These are phyloP conservation scores for Maudiozyma humilis DNA, from an alignment of 1,139 yeast species.

Conservation along the genomic window DNA sequence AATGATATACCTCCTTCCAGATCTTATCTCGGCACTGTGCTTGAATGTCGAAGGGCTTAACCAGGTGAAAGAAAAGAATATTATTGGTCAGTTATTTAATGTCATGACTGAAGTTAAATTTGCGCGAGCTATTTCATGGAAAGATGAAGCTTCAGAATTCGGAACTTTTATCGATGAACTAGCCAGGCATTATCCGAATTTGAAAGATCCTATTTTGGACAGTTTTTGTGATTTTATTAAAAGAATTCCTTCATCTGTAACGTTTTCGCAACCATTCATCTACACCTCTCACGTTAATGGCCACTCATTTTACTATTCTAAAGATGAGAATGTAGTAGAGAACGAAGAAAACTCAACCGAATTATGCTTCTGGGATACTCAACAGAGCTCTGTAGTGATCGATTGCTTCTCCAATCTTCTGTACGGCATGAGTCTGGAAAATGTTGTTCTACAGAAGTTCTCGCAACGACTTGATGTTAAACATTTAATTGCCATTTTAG, in stretches of 20 bases:
- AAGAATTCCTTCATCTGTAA: constrained; percentile 38
- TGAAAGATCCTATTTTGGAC: constrained; percentile 51
- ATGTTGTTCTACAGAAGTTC: constrained; percentile 40
- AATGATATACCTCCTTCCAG: constrained; percentile 57
- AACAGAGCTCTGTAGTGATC: constrained; percentile 23
- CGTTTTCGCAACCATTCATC: constrained; percentile 37
- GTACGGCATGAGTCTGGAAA: constrained; percentile 30
- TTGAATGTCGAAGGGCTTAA: constrained; percentile 67
- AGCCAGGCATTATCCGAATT: constrained; percentile 71
- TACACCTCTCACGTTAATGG: constrained; percentile 34
- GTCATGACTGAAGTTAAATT: constrained; percentile 42
- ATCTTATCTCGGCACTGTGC: constrained; percentile 75
- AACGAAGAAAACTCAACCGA: constrained; percentile 36
- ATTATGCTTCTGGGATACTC: constrained; percentile 47
- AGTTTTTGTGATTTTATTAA: constrained; percentile 44
- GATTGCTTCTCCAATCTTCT: constrained; percentile 30
- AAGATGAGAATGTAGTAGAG: constrained; percentile 35
- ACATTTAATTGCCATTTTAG: constrained; percentile 37
- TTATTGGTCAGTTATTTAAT: constrained; percentile 45
- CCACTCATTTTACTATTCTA: constrained; percentile 39
- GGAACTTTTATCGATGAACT: constrained; percentile 76
- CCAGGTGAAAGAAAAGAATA: constrained; percentile 41
- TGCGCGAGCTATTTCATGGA: constrained; percentile 42
- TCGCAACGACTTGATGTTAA: constrained; percentile 37
- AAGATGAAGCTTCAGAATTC: constrained; percentile 45